Evolutionary conservation across 2,329 filamentous ascomycete genomes (phyloP).

Genomic region (Fusarium albosuccineum): DNA sequence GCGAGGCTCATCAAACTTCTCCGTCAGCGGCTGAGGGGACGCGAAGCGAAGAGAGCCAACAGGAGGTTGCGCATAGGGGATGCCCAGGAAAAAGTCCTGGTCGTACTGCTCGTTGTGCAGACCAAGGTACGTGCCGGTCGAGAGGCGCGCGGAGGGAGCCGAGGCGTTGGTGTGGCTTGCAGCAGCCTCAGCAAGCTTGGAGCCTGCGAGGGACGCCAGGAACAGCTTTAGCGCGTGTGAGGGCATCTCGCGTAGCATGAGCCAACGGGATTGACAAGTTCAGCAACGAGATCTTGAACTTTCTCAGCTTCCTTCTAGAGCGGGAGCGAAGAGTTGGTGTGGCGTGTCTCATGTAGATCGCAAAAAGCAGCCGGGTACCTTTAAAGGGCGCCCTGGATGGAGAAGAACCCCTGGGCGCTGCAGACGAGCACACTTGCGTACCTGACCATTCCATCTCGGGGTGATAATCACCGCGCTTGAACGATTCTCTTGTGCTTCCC

Average conservation of each 20-base stretch:
- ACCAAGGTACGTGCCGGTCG: constrained; percentile 63
- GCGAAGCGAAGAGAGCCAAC: constrained; percentile 67
- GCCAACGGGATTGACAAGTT: not conserved
- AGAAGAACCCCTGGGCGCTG: no score
- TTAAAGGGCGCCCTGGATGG: not conserved
- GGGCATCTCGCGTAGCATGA: constrained; percentile 24
- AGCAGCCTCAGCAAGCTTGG: constrained; percentile 22
- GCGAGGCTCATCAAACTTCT: constrained; percentile 55
- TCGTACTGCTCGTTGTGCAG: constrained; percentile 48
- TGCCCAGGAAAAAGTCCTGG: constrained; percentile 66
- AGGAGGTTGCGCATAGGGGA: constrained; percentile 68
- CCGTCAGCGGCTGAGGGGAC: constrained; percentile 62
- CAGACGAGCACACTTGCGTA: no score
- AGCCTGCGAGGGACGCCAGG: constrained; percentile 26
- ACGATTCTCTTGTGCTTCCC: no score
- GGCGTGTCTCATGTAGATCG: constrained; percentile 18
- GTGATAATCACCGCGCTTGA: no score
- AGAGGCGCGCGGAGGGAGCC: constrained; percentile 19
- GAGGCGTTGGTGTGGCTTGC: not conserved
- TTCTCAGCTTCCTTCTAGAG: constrained; percentile 9
- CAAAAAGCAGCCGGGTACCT: not conserved
- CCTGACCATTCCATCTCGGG: no score
- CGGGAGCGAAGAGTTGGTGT: constrained; percentile 11
- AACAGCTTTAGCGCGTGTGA: constrained; percentile 30
- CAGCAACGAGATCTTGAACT: not conserved